Evolutionary conservation across 2,329 filamentous ascomycete genomes (phyloP), one percentile per base, ranked within the genome.

Genomic region (Clarireedia homoeocarpa): DNA sequence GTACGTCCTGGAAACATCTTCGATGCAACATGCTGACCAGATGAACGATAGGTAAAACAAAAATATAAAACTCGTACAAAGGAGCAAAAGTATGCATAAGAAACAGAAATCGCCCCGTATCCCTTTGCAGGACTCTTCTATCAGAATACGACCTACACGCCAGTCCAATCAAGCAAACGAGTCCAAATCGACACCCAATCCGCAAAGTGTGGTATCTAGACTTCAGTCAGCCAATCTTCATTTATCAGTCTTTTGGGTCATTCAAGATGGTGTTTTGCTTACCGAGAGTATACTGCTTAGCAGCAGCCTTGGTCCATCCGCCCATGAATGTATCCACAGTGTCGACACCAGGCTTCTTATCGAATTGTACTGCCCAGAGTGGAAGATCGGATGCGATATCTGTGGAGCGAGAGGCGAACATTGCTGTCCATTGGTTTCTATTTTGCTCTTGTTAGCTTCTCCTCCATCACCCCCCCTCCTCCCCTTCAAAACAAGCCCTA

Each of bases 351-450:
- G 60, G 55, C 17, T 53, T 48, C 23, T 38, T 50, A 50, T 66
- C 63, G 14, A 53, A 38, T 39, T 66, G 64, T 2, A 66, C 64
- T n/a, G 64, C 63, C 62, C 61, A 66, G 20, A 66, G 59, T 5
- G 64, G 64, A 1, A 66, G 51, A 36, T 64, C 54, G 36, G 60
- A 64, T 6, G 58, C 64, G 23, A 66, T 59, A 48, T 66, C 59
- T 12, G 63, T 61, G 3, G 53, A 53, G n/a, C 60, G 51, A 2
- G 55, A 58, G 1, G 59, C 50, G 39, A 66, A 66, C 59, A 66
- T 66, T 0, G 48, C 42, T 2, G 58, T 61, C 64, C 64, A 66
- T 60, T 65, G 62, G 51, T 64, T 64, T 6, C 64, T 65, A 51
- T 17, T 38, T 20, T 20, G 20, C 12, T 40, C 34, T 42, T 2